Base-by-base conservation (phyloP, 2,329 filamentous ascomycete genomes). In the Fusarium pseudocircinatum region DNA sequence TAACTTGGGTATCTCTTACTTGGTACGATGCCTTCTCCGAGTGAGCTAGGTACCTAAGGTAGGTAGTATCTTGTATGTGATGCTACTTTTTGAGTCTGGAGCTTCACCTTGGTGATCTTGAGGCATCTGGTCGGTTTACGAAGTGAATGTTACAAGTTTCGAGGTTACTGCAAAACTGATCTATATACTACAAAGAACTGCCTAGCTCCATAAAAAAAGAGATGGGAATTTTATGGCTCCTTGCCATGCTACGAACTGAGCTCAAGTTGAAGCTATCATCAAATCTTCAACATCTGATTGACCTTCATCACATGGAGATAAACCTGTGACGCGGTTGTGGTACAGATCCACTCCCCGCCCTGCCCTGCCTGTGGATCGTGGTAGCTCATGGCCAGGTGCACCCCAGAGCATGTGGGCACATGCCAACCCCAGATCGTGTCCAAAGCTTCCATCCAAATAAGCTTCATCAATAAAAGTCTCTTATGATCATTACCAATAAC, bases 311-410 rank as follows among this genome's bases (percentile, higher is more conserved):
- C 71, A 73, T 73, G 71, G 52, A 60, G 34, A 70, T 36, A 69
- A 60, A 57, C 71, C 63, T 59, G 70, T 73, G 71, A 72, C 50
- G 67, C 56, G 46, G 37, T 61, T 4, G 46, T 50, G 36, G 62
- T 70, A 58, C 46, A 59, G 65, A 63, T 70, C 71, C 71, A 73
- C 67, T 67, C 70, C 70, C 63, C 63, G 44, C 70, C 47, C 49
- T 58, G 44, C 67, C n/a, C n/a, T n/a, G 26, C 49, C 49, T 58
- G 62, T 68, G 63, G 71, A 74, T 64, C 70, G 63, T 67, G 46
- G 65, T 47, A 70, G 70, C 56, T 73, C 50, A 70, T 70, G 67
- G 70, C 71, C 71, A 73, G 67, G 71, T 72, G 67, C 66, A 73
- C 70, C 62, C 60, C 62, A n/a, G 34, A 40, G 50, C 49, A 74